A percentile compares a stretch with the other conserved stretches of the same genome.
Conservation (phyloP, 345 rosid genomes). For the Eucalyptus camaldulensis region DNA sequence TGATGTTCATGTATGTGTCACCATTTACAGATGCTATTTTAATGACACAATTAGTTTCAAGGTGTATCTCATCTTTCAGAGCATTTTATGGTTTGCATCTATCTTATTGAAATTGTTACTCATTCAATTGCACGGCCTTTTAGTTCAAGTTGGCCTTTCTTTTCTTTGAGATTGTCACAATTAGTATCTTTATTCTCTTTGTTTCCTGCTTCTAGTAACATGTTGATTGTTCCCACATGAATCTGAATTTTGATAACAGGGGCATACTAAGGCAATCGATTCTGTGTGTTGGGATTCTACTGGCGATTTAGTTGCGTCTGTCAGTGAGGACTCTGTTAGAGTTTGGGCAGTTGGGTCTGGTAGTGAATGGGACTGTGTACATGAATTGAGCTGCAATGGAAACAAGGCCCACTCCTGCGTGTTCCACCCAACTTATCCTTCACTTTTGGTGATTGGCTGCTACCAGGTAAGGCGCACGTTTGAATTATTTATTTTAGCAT, state of each 20-base stretch:
- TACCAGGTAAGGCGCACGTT: slow-evolving; percentile 51
- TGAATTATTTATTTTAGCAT: neutral
- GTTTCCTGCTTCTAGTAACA: neutral
- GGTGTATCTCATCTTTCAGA: neutral
- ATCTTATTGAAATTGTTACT: neutral
- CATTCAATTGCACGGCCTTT: neutral
- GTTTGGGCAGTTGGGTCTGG: slow-evolving; percentile 91
- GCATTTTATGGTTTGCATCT: neutral
- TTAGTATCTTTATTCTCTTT: neutral
- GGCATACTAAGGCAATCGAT: slow-evolving; percentile 63
- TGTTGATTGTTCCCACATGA: neutral
- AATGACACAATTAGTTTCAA: neutral
- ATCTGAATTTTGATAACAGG: slow-evolving; percentile 17
- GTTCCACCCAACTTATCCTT: slow-evolving; percentile 69
- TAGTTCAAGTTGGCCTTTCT: neutral
- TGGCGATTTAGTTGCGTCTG: slow-evolving; percentile 82
- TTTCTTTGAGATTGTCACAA: neutral
- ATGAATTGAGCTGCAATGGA: slow-evolving; percentile 83
- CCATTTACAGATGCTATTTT: neutral
- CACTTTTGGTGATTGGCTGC: slow-evolving; percentile 81
- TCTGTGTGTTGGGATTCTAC: slow-evolving; percentile 91
- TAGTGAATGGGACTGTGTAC: slow-evolving; percentile 77
- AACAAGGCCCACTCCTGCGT: slow-evolving; percentile 82
- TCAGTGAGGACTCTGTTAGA: slow-evolving; percentile 85
- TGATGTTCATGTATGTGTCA: neutral